Base-by-base conservation (phyloP, 83 land plant species). In the Diphasiastrum complanatum region DNA sequence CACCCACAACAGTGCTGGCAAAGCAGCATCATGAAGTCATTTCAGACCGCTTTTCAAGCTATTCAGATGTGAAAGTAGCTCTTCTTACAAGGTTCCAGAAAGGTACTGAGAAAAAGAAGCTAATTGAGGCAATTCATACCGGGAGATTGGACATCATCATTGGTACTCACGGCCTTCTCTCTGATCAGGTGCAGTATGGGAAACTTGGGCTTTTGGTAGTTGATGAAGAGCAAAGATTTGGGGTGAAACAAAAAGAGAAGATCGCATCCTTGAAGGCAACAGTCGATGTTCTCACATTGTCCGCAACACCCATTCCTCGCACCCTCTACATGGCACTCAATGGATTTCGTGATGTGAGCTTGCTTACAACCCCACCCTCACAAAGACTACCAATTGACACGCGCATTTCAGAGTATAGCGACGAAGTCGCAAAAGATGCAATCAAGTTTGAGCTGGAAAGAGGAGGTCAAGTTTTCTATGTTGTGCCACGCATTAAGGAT, bases 141-240 rank as follows among this genome's bases (percentile, higher is more conserved):
- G 99, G 99, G 4, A 26, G 65, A 16, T 33, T 95, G 61, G 68
- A 81, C 48, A 90, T 95, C 26, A 79, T 81, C 56, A 90, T 95
- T 55, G 99, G 99, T 18, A 95, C 99, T 45, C 99, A 95, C 63
- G 74, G 93, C 2, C 90, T 95, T 47, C 86, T 95, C 58, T 89
- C 89, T 25, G 70, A 56, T 65, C 86, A 83, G 28, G 82, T 95
- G 60, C 83, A 74, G 19, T 95, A 95, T 52, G 85, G 63, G 12
- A 95, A 84, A 68, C 78, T 95, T 47, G 99, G 99, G 25, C 85
- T 95, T 34, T 79, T 89, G 63, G 85, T 95, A 5, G 80, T 95
- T 49, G 99, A 95, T 65, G 97, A 95, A 64, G 99, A 95, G 75
- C 99, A 95, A 90, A 83, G 93, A 60, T 95, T 95, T 84, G 99